Conservation (phyloP, 192 early-diverging fungal genomes). For the Umbelopsis ramanniana region DNA sequence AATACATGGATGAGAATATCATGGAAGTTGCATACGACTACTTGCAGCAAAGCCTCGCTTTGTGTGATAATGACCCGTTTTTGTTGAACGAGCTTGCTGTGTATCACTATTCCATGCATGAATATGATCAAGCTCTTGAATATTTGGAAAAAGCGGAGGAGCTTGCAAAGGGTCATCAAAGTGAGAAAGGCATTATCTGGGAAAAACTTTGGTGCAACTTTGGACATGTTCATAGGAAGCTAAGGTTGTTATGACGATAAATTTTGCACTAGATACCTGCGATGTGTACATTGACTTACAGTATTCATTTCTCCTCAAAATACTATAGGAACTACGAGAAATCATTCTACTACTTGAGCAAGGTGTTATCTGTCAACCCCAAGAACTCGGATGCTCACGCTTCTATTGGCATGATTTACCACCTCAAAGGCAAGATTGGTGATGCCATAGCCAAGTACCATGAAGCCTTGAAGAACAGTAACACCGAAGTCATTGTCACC, state of each 20-base stretch:
- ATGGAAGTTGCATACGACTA: conserved; percentile 64
- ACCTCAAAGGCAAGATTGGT: conserved; percentile 50
- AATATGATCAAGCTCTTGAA: conserved; percentile 55
- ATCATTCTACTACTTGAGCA: conserved; percentile 46
- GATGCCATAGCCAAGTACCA: conserved; percentile 65
- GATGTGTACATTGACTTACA: neutral
- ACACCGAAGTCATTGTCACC: conserved; percentile 12
- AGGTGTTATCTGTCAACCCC: conserved; percentile 44
- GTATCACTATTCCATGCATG: conserved; percentile 51
- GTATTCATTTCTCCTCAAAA: neutral
- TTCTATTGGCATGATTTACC: conserved; percentile 60
- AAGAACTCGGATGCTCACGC: conserved; percentile 50
- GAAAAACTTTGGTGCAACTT: conserved; percentile 69
- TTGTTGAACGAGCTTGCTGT: conserved; percentile 77
- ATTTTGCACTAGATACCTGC: neutral
- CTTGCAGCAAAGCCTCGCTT: conserved; percentile 49
- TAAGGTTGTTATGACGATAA: conserved; percentile 44
- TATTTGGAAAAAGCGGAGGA: conserved; percentile 58
- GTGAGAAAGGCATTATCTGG: conserved; percentile 53
- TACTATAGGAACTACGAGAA: conserved; percentile 36
- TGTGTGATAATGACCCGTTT: conserved; percentile 67
- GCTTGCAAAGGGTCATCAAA: conserved; percentile 50
- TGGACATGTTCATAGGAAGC: conserved; percentile 65
- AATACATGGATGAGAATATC: conserved; percentile 66
- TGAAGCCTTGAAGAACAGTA: conserved; percentile 32